Evolutionary conservation across 1,139 yeast genomes (phyloP).

Genomic region (Suhomyces ambrosiae): DNA sequence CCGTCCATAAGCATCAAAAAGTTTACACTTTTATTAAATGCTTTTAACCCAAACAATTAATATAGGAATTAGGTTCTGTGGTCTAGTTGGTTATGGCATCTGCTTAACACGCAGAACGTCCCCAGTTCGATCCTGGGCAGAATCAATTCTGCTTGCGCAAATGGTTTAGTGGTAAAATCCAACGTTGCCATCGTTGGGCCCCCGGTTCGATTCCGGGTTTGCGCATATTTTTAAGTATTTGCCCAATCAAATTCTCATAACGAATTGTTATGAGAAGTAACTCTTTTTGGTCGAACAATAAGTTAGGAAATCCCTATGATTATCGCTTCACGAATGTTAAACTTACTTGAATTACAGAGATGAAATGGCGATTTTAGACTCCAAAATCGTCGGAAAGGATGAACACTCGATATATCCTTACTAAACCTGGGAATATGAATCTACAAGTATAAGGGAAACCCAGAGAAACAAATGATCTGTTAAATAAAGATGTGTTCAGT

Average conservation of each 20-base stretch:
- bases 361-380: too few species aligned
- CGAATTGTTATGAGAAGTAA: neutral
- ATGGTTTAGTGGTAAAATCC: constrained; percentile 18
- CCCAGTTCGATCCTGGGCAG: constrained; percentile 99
- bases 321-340: too few species aligned
- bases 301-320: too few species aligned
- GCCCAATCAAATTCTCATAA: constrained; percentile 38
- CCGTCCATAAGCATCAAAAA: too few species aligned
- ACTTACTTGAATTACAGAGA: too few species aligned
- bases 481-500: neutral
- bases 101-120: constrained; percentile 99
- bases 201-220: constrained; percentile 20
- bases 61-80: constrained; percentile 55
- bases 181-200: constrained; percentile 20
- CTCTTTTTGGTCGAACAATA: too few species aligned
- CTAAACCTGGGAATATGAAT: neutral
- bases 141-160: constrained; percentile 52
- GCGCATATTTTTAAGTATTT: constrained; percentile 17
- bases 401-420: too few species aligned
- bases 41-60: too few species aligned
- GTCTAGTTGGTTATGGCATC: constrained; percentile 99
- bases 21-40: too few species aligned
- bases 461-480: too few species aligned
- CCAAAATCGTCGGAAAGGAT: too few species aligned
- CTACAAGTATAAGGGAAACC: too few species aligned